Evolutionary conservation across 2,329 filamentous ascomycete species (phyloP), one percentile per base, ranked within the genome.

Genomic region (Ascochyta pisi): DNA sequence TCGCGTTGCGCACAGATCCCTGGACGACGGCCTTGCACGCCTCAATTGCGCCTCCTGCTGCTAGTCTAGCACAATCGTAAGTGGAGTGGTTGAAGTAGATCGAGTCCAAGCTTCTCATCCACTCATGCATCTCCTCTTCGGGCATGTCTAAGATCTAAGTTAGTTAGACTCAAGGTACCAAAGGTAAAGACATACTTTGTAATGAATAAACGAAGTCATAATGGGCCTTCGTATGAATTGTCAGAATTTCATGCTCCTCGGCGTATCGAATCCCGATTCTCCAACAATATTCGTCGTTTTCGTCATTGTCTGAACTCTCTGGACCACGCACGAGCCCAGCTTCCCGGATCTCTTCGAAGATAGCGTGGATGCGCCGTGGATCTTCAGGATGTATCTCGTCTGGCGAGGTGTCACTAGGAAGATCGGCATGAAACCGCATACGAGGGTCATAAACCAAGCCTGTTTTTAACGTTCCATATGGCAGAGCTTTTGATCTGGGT

Each of bases 391-490:
- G 95, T 22, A 96, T 89, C 22, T 94, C 89, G 43, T 87, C 84
- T 1, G 84, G 83, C 0, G 68, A 60, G 50, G 63, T 64, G 27
- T 66, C 57, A 16, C 79, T 76, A 3, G 80, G 78, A 3, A 82
- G 79, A 71, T 97, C 96, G 50, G 92, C 90, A 73, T 99, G 95
- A 58, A 96, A 89, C 58, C 95, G 92, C 95, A 99, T 99, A 29
- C 94, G 87, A 54, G 91, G 88, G 78, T 99, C 95, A 73, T 98
- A 99, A 63, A 83, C 79, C 2, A 83, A 69, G 0, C 81, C 81
- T 8, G 80, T 81, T 57, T 64, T 73, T 26, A 62, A 66, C 3
- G 71, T 68, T 23, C 69, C 63, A 42, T 73, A 70, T 6, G 68
- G 67, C 2, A 75, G 63, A 7, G 62, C 64, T n/a, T 66, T 49